Conservation (phyloP, 169 alveolate species). For the Cryptosporidium sp. region DNA sequence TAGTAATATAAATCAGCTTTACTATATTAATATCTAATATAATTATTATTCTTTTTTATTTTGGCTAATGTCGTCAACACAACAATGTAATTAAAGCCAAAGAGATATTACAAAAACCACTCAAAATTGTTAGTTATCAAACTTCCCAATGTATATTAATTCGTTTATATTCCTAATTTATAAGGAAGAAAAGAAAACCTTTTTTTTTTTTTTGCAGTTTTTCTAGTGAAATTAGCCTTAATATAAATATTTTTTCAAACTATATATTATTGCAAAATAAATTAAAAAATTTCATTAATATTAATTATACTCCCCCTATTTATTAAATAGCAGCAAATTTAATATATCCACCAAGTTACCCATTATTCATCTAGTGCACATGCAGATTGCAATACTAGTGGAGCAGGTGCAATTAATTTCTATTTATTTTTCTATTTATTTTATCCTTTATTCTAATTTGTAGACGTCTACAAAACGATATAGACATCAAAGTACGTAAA, state of each 20-base stretch:
- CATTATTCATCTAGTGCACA: slow-evolving; percentile 73
- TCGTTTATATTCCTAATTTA: background rate
- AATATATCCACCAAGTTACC: slow-evolving; percentile 75
- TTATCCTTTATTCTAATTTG: background rate
- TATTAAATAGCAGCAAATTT: slow-evolving; percentile 33
- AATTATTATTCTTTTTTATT: background rate
- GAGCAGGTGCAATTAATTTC: slow-evolving; percentile 63
- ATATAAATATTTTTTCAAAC: background rate
- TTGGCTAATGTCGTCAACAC: slow-evolving; percentile 4
- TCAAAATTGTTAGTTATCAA: background rate
- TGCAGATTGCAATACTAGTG: slow-evolving; percentile 75
- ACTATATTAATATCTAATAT: background rate
- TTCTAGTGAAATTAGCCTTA: slow-evolving; percentile 12
- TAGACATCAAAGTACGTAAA: slow-evolving; percentile 56
- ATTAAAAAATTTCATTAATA: background rate
- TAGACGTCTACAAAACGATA: slow-evolving; percentile 72
- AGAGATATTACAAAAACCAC: background rate
- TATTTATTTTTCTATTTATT: slow-evolving; percentile 1
- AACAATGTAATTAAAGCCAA: slow-evolving; percentile 1
- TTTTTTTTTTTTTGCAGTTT: slow-evolving; percentile 2
- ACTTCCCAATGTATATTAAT: background rate
- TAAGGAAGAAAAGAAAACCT: background rate
- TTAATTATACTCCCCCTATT: slow-evolving; percentile 23
- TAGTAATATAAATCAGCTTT: background rate
- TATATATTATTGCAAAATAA: slow-evolving; percentile 23